These are phyloP conservation scores for Dalechampia spathulata DNA, from an alignment of 441 rosid species.

Conservation along the genomic window DNA sequence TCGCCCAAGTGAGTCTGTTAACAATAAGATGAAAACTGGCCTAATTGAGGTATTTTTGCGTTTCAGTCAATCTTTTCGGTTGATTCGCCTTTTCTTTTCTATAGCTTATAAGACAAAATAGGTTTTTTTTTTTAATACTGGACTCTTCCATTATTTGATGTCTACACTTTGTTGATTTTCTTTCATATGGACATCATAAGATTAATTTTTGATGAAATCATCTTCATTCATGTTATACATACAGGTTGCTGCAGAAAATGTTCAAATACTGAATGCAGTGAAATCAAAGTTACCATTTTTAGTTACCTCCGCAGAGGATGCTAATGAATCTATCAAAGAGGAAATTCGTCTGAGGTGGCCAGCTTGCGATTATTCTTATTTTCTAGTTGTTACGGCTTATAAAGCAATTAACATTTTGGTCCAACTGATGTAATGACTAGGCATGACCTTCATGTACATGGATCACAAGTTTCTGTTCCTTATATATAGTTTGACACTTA, in stretches of 20 bases:
- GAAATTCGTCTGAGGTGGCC: slow-evolving; percentile 84
- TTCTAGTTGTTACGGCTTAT: neutral
- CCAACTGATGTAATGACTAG: no score
- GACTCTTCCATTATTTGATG: no score
- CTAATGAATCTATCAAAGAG: slow-evolving; percentile 65
- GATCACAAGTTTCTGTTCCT: no score
- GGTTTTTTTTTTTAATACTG: no score
- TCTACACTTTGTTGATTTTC: no score
- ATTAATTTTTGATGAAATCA: neutral
- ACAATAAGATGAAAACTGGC: slow-evolving; percentile 91
- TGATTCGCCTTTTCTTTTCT: no score
- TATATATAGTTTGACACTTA: no score
- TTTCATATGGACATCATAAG: no score
- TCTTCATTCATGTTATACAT: slow-evolving; percentile 7
- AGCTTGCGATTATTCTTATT: neutral
- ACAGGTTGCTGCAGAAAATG: slow-evolving; percentile 82
- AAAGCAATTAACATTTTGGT: no score
- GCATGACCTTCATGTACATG: no score
- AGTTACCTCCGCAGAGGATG: slow-evolving; percentile 78
- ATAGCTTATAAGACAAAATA: no score
- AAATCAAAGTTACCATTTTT: slow-evolving; percentile 78
- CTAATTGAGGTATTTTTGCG: slow-evolving; percentile 51
- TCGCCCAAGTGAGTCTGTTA: slow-evolving; percentile 69
- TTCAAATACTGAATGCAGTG: slow-evolving; percentile 75
- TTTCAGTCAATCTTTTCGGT: neutral